These are phyloP conservation scores for Trapa incisa DNA, from an alignment of 345 rosid species.

Conservation along the genomic window DNA sequence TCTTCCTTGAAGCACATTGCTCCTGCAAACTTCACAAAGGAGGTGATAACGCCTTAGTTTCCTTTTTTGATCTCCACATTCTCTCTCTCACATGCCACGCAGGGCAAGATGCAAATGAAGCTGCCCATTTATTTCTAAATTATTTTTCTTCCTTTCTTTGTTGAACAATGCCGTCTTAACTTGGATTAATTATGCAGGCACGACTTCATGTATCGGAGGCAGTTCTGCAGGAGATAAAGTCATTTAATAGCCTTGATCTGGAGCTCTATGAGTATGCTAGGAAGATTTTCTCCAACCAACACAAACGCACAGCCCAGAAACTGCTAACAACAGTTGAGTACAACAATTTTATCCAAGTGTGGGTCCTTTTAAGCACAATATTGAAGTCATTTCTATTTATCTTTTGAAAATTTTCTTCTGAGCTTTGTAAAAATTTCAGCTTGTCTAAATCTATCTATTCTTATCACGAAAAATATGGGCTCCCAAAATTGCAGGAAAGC, in stretches of 20 bases:
- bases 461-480: background rate
- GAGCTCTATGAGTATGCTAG: slow-evolving; percentile 75
- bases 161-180: background rate
- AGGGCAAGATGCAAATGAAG: too few species aligned
- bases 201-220: slow-evolving; percentile 39
- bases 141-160: background rate
- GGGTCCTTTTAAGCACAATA: background rate
- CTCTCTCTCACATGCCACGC: too few species aligned
- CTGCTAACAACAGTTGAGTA: slow-evolving; percentile 18
- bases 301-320: slow-evolving; percentile 18
- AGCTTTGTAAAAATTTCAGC: background rate
- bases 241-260: slow-evolving; percentile 68
- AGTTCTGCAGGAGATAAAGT: slow-evolving; percentile 51
- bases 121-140: background rate
- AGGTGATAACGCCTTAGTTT: slow-evolving; percentile 22
- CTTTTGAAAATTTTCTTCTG: background rate
- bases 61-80: background rate
- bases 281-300: slow-evolving; percentile 57
- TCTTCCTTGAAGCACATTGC: slow-evolving; percentile 63
- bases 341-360: slow-evolving; percentile 2
- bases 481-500: slow-evolving; percentile 25
- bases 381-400: background rate
- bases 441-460: background rate
- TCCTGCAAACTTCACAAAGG: slow-evolving; percentile 85
- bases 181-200: slow-evolving; percentile 27